Percentiles rank a stretch among this genome's conserved stretches.
These are phyloP conservation scores for Sanghuangporus weigelae DNA, from an alignment of 1,284 basidiomycete genomes.

Conservation along the genomic window DNA sequence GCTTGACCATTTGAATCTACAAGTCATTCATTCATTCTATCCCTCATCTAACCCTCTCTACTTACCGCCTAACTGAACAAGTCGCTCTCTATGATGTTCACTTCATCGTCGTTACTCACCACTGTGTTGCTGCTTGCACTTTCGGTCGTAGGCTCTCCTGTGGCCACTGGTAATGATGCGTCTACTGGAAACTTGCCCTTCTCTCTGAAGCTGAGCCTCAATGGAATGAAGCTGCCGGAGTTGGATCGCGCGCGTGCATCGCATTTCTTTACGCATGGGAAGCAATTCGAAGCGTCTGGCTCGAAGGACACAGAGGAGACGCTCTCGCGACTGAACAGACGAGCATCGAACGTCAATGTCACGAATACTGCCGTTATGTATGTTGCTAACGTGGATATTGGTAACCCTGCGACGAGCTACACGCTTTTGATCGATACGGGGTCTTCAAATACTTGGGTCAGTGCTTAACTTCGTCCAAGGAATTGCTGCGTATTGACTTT, in stretches of 20 bases:
- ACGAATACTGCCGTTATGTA: constrained; percentile 14
- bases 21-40: too few species aligned
- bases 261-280: not conserved
- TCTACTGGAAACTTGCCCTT: constrained; percentile 4
- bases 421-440: constrained; percentile 15
- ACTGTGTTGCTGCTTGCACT: constrained; percentile 4
- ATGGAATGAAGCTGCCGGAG: constrained; percentile 9
- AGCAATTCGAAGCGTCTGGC: not conserved
- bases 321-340: not conserved
- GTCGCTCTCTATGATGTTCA: not conserved
- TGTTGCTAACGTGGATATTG: constrained; percentile 14
- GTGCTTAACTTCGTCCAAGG: not conserved
- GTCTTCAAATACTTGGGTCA: constrained; percentile 25
- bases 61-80: not conserved
- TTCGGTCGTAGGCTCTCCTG: not conserved
- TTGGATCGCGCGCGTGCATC: constrained; percentile 15
- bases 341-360: constrained; percentile 1
- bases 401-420: constrained; percentile 17
- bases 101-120: not conserved
- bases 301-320: not conserved
- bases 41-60: too few species aligned
- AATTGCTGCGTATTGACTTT: not conserved
- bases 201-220: constrained; percentile 3
- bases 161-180: not conserved
- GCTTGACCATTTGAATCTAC: too few species aligned